Percentiles rank a stretch among this genome's conserved stretches.
These are phyloP conservation scores for Boletus patriciae DNA, from an alignment of 768 basidiomycete genomes.

Conservation along the genomic window DNA sequence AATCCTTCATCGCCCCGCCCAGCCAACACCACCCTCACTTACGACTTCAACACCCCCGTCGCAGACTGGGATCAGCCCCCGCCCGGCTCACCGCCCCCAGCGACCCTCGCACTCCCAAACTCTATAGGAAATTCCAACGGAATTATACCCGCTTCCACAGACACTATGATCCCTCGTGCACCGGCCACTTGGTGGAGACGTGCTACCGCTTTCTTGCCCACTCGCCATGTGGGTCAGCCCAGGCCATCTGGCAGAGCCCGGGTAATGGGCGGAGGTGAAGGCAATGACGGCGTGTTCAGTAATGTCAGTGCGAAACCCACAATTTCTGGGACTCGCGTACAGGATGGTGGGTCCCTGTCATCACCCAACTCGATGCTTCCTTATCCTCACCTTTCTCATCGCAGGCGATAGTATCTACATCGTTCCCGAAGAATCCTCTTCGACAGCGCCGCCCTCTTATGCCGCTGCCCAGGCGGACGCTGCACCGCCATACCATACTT, in stretches of 20 bases:
- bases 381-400: slow-evolving; percentile 3
- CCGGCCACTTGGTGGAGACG: slow-evolving; percentile 53
- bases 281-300: slow-evolving; percentile 91
- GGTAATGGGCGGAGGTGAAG: slow-evolving; percentile 60
- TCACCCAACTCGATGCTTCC: not conserved
- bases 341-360: slow-evolving; percentile 45
- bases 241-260: slow-evolving; percentile 35
- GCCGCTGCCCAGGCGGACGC: slow-evolving; percentile 89
- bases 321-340: slow-evolving; percentile 53
- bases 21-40: slow-evolving; percentile 41
- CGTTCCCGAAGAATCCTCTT: slow-evolving; percentile 80
- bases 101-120: slow-evolving; percentile 67
- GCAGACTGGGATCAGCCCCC: slow-evolving; percentile 76
- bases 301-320: slow-evolving; percentile 89
- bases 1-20: slow-evolving; percentile 40
- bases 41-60: slow-evolving; percentile 73
- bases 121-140: slow-evolving; percentile 76
- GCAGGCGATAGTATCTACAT: slow-evolving; percentile 69
- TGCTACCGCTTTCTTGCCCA: slow-evolving; percentile 56
- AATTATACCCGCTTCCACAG: slow-evolving; percentile 51
- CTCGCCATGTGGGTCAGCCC: slow-evolving; percentile 44
- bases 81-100: slow-evolving; percentile 76
- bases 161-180: slow-evolving; percentile 24
- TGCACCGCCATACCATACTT: slow-evolving; percentile 98
- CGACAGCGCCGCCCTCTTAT: slow-evolving; percentile 90